These are phyloP conservation scores for Solanum phureja DNA, from an alignment of 257 asterid species.

Conservation along the genomic window DNA sequence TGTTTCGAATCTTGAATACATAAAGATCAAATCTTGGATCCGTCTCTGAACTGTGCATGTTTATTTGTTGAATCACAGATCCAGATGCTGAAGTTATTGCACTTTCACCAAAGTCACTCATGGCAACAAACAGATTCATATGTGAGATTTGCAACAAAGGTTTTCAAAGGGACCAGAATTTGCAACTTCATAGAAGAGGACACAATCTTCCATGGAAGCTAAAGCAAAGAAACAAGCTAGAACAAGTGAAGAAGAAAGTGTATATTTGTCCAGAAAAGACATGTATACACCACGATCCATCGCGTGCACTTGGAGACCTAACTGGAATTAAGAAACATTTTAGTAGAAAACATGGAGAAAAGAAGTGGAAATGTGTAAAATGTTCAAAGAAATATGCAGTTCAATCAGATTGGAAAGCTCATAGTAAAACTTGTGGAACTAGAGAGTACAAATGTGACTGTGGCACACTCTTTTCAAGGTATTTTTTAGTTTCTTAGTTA, in stretches of 20 bases:
- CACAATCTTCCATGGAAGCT: slow-evolving; percentile 97
- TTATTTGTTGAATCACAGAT: slow-evolving; percentile 27
- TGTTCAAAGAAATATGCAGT: slow-evolving; percentile 84
- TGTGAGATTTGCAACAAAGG: slow-evolving; percentile 97
- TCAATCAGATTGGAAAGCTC: slow-evolving; percentile 96
- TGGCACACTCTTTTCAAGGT: slow-evolving; percentile 97
- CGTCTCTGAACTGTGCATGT: not conserved
- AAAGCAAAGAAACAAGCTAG: slow-evolving; percentile 55
- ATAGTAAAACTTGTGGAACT: slow-evolving; percentile 90
- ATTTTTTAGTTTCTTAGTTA: not conserved
- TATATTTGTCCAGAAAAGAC: slow-evolving; percentile 82
- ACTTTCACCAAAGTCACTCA: slow-evolving; percentile 71
- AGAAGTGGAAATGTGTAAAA: slow-evolving; percentile 93
- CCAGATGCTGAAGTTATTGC: slow-evolving; percentile 95
- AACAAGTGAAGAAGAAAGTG: slow-evolving; percentile 59
- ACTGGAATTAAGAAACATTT: slow-evolving; percentile 90
- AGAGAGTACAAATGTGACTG: slow-evolving; percentile 96
- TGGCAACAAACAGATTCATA: slow-evolving; percentile 83
- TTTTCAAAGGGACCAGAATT: slow-evolving; percentile 80
- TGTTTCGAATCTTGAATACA: not conserved
- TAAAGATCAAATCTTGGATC: not conserved
- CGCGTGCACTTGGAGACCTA: slow-evolving; percentile 80
- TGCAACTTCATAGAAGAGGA: slow-evolving; percentile 89
- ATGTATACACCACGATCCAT: slow-evolving; percentile 82
- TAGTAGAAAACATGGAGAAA: slow-evolving; percentile 89